Evolutionary conservation across 805 yeast genomes (phyloP).

Genomic region (Yarrowia keelungensis): DNA sequence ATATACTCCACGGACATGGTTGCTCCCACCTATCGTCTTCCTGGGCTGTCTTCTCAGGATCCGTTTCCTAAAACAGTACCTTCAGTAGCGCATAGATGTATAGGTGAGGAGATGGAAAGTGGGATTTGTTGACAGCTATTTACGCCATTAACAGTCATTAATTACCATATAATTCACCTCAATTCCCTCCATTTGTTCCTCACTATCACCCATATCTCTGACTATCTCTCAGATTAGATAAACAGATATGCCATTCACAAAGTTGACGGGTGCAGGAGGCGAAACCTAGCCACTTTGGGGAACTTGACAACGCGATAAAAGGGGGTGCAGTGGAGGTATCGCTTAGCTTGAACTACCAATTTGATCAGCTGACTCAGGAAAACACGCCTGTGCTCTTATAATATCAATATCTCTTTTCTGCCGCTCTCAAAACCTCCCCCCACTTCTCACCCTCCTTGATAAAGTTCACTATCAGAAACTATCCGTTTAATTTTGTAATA

Average conservation of each 20-base stretch:
- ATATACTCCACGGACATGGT: not conserved
- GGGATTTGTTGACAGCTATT: too few relatives aligned
- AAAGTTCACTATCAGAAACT: constrained; percentile 23
- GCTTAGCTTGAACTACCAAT: not conserved
- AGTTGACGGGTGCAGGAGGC: constrained; percentile 18
- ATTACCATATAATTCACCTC: too few relatives aligned
- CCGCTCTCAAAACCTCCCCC: too few relatives aligned
- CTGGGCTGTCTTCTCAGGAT: not conserved
- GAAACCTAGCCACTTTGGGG: not conserved
- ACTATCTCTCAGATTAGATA: constrained; percentile 23
- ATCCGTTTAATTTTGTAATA: not conserved
- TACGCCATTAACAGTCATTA: too few relatives aligned
- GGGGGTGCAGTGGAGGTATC: not conserved
- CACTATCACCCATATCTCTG: not conserved
- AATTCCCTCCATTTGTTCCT: not conserved
- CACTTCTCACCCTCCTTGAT: not conserved
- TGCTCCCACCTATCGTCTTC: constrained; percentile 7
- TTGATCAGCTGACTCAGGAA: too few relatives aligned
- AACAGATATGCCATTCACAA: constrained; percentile 7
- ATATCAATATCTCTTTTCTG: not conserved
- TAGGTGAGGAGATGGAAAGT: too few relatives aligned
- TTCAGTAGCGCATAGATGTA: not conserved
- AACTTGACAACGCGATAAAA: too few relatives aligned
- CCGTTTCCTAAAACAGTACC: constrained; percentile 18
- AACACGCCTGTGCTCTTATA: not conserved